A percentile compares a stretch with the other conserved stretches of the same genome.
Conservation (phyloP, 108 stramenopile genomes). For the Mayamaea pseudoterrestris region DNA sequence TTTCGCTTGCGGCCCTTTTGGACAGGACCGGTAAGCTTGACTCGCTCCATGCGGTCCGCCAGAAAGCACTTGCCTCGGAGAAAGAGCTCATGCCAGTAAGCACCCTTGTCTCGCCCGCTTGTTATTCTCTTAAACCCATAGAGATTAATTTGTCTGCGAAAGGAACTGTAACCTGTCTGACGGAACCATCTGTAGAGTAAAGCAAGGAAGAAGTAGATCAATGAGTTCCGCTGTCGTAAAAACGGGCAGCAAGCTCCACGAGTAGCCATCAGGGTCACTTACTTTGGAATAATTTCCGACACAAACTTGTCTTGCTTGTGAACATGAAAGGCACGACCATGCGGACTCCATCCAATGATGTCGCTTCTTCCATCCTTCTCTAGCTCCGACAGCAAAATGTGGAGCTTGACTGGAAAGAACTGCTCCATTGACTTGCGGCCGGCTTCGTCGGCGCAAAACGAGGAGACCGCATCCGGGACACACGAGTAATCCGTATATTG, state of each 20-base stretch:
- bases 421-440: too few species aligned
- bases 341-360: constrained; percentile 65
- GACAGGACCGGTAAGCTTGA: neutral
- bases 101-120: constrained; percentile 16
- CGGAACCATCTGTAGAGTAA: neutral
- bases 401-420: constrained; percentile 56
- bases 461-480: too few species aligned
- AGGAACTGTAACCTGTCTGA: constrained; percentile 10
- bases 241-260: neutral
- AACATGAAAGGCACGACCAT: constrained; percentile 61
- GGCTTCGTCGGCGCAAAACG: too few species aligned
- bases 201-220: neutral
- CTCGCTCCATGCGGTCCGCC: neutral
- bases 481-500: too few species aligned
- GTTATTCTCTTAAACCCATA: constrained; percentile 66
- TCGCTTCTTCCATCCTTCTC: constrained; percentile 27
- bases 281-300: constrained; percentile 63
- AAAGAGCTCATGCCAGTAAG: constrained; percentile 37
- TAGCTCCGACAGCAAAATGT: constrained; percentile 37
- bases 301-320: constrained; percentile 59
- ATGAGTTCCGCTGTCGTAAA: neutral
- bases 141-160: constrained; percentile 44
- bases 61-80: constrained; percentile 23
- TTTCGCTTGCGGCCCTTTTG: neutral
- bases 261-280: constrained; percentile 9